phyloP scores from a whole-genome alignment of 148 eudicot species.

The Arctostaphylos glauca region DNA sequence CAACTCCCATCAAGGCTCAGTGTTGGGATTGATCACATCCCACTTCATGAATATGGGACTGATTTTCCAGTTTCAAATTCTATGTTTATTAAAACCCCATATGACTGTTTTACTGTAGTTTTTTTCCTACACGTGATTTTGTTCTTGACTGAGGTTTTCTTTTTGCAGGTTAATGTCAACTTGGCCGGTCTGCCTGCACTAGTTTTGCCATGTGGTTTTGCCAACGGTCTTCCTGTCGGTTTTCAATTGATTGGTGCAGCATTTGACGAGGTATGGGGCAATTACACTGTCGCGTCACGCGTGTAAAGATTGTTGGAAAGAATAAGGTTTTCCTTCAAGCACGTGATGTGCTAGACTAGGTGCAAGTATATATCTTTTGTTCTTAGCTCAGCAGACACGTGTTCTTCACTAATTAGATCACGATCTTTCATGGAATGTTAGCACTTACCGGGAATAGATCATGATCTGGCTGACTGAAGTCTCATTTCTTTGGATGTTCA shows the following conservation, averaged over 20 bases:
- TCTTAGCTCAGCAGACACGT: background rate
- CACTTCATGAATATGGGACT: background rate
- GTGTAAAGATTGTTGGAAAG: background rate
- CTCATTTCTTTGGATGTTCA: background rate
- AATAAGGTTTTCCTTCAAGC: background rate
- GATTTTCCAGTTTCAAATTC: background rate
- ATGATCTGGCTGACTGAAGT: background rate
- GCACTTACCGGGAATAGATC: background rate
- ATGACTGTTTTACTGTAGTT: background rate
- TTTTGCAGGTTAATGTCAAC: constrained; percentile 85
- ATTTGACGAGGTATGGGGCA: constrained; percentile 69
- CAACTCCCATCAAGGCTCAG: too few relatives aligned
- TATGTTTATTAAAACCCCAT: background rate
- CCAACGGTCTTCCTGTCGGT: constrained; percentile 77
- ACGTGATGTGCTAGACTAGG: background rate
- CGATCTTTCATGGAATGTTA: background rate
- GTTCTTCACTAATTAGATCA: background rate
- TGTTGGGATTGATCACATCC: background rate
- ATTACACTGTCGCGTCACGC: background rate
- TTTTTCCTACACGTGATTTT: background rate
- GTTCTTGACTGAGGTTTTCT: constrained; percentile 15
- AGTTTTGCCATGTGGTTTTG: constrained; percentile 91
- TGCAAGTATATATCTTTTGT: background rate
- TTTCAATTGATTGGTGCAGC: constrained; percentile 95
- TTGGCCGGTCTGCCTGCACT: constrained; percentile 97